Evolutionary conservation across 495 filamentous ascomycete species (phyloP), one percentile per base, ranked within the genome.

Genomic region (Halenospora varia): DNA sequence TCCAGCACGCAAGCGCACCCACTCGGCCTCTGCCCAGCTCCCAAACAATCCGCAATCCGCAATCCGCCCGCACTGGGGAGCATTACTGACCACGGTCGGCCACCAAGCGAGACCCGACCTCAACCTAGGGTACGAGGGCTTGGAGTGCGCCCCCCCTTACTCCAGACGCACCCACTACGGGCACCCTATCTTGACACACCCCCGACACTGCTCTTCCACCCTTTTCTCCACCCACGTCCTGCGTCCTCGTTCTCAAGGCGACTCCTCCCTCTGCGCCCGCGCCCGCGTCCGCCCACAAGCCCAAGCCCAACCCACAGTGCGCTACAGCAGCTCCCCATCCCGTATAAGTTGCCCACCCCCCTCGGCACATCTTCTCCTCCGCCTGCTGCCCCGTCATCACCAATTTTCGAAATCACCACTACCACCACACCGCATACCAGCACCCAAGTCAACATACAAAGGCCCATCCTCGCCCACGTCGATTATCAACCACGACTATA

Each of bases 351-450:
- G 41, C 44, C 53, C 53, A 29, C 39, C 51, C 53, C 52, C 53
- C 44, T 55, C 40, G 53, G 53, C 53, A 55, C 53, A 55, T 55
- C 53, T 55, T 48, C 42, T 48, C 42, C 53, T 47, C 53, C 53
- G 41, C 18, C 53, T 49, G 42, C 51, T 53, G 44, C 44, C 53
- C 53, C 53, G 42, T 55, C 53, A 35, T 55, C 53, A 47, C 53
- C 24, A 55, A 35, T 35, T 25, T 52, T 54, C 51, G 40, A 54
- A 25, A 54, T 20, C 15, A 11, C 41, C 20, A 18, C 17, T 25
- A 50, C 47, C 8, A 19, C 47, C 47, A 24, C 3, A 50, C 22
- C 17, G n/a, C 47, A 50, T 15, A 50, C 47, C 17, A 11, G 24
- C 47, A 50, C 47, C 24, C 25, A 9, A 44, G 35, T 19, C 17